phyloP scores from a whole-genome alignment of 192 early-diverging fungal species.

The Backusella sp. region DNA sequence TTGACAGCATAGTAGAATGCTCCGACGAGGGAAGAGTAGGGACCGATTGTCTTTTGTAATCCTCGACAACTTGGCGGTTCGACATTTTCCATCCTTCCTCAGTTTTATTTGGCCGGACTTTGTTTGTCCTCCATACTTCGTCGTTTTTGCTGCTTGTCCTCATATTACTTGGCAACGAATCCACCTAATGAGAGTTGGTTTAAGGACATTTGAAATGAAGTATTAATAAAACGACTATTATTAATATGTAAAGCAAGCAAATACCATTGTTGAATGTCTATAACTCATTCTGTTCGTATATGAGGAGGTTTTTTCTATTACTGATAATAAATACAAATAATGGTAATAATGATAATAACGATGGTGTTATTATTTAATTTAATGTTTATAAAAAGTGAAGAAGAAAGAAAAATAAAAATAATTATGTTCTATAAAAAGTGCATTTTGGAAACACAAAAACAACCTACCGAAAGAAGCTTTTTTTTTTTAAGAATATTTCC shows the following conservation, averaged over 20 bases:
- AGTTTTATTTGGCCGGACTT: background rate
- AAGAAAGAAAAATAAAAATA: background rate
- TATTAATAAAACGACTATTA: background rate
- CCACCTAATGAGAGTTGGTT: background rate
- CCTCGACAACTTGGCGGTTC: background rate
- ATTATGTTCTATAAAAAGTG: background rate
- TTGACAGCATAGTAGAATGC: background rate
- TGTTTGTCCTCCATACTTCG: slow-evolving; percentile 13
- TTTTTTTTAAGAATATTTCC: slow-evolving; percentile 1
- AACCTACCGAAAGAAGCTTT: slow-evolving; percentile 7
- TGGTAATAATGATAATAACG: background rate
- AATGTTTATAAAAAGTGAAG: background rate
- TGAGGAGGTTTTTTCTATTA: background rate
- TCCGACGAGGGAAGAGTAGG: background rate
- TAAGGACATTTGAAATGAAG: too few relatives aligned
- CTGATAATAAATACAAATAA: background rate
- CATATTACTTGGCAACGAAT: background rate
- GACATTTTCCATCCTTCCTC: slow-evolving; percentile 17
- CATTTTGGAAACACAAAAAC: slow-evolving; percentile 4
- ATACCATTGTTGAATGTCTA: slow-evolving; percentile 1
- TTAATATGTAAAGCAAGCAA: background rate
- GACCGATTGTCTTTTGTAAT: background rate
- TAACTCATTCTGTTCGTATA: background rate
- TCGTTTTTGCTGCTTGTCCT: background rate
- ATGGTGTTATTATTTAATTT: background rate